These are phyloP conservation scores for Cydonia oblonga DNA, from an alignment of 331 rosid genomes.

Conservation along the genomic window DNA sequence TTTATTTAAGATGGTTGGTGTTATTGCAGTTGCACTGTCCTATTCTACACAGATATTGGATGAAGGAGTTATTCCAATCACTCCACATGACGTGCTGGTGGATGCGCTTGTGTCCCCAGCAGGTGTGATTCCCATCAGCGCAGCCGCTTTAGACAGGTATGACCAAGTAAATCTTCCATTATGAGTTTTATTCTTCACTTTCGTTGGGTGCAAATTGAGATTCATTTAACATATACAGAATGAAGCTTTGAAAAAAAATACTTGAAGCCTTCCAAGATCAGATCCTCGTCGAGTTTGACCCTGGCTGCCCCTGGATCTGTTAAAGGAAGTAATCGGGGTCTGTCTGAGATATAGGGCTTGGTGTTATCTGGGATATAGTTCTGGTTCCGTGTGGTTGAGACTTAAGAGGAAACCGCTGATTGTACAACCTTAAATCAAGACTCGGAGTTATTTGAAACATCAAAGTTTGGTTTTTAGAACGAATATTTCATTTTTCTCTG, in stretches of 20 bases:
- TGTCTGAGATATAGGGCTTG: neutral
- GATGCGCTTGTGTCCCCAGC: slow-evolving; percentile 81
- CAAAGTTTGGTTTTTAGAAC: neutral
- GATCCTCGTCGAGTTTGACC: neutral
- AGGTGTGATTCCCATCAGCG: slow-evolving; percentile 71
- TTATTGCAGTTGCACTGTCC: slow-evolving; percentile 70
- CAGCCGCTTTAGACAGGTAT: slow-evolving; percentile 57
- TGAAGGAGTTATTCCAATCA: slow-evolving; percentile 58
- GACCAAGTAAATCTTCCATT: neutral
- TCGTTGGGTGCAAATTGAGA: neutral
- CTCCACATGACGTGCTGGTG: slow-evolving; percentile 49
- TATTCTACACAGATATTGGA: slow-evolving; percentile 78
- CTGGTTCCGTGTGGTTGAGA: no score
- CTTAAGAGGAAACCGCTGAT: no score
- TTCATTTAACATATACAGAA: slow-evolving; percentile 8
- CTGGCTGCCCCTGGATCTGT: neutral
- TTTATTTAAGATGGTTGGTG: slow-evolving; percentile 3
- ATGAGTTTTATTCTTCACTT: neutral
- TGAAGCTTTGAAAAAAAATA: slow-evolving; percentile 16
- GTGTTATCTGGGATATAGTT: neutral
- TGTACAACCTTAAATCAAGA: no score
- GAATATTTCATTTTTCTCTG: neutral
- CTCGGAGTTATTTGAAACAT: neutral
- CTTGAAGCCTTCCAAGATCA: slow-evolving; percentile 1
- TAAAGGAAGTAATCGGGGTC: neutral